Evolutionary conservation across 78 protist genomes (phyloP).

Genomic region (Bodo saltans): DNA sequence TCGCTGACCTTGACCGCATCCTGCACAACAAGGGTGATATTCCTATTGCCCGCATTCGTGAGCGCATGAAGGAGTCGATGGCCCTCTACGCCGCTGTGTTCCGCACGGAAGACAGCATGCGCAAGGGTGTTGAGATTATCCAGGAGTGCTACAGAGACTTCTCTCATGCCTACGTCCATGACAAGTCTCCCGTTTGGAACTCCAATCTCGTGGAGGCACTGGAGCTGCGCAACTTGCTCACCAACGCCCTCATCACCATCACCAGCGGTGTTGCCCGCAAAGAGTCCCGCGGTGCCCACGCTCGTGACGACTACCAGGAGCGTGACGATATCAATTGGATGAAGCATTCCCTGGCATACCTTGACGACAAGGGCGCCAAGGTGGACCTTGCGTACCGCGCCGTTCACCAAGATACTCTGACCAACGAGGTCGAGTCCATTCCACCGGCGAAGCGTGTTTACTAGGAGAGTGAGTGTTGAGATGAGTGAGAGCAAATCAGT

Average conservation of each 20-base stretch:
- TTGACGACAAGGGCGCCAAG: constrained; percentile 65
- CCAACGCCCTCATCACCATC: constrained; percentile 83
- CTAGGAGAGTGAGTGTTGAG: constrained; percentile 24
- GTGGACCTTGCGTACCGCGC: constrained; percentile 68
- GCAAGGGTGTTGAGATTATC: constrained; percentile 70
- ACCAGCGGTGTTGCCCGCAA: constrained; percentile 87
- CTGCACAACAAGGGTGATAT: constrained; percentile 72
- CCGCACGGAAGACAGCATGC: constrained; percentile 63
- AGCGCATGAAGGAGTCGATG: constrained; percentile 80
- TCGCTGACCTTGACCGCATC: constrained; percentile 79
- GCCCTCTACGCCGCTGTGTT: constrained; percentile 90
- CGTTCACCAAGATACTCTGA: constrained; percentile 45
- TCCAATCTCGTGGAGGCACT: constrained; percentile 91
- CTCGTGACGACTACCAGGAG: constrained; percentile 92
- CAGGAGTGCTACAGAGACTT: constrained; percentile 53
- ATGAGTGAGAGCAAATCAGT: too few species aligned
- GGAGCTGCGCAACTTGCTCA: constrained; percentile 93
- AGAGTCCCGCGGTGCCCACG: constrained; percentile 98
- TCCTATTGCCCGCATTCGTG: constrained; percentile 75
- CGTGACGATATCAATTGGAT: constrained; percentile 92
- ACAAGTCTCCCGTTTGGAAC: constrained; percentile 78
- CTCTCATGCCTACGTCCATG: constrained; percentile 59
- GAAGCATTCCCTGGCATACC: constrained; percentile 90
- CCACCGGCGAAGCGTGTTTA: constrained; percentile 20
- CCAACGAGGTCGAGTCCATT: constrained; percentile 29